A percentile compares a stretch with the other conserved stretches of the same genome.
These are phyloP conservation scores for Metschnikowia chrysomelidarum DNA, from an alignment of 805 yeast species.

Conservation along the genomic window DNA sequence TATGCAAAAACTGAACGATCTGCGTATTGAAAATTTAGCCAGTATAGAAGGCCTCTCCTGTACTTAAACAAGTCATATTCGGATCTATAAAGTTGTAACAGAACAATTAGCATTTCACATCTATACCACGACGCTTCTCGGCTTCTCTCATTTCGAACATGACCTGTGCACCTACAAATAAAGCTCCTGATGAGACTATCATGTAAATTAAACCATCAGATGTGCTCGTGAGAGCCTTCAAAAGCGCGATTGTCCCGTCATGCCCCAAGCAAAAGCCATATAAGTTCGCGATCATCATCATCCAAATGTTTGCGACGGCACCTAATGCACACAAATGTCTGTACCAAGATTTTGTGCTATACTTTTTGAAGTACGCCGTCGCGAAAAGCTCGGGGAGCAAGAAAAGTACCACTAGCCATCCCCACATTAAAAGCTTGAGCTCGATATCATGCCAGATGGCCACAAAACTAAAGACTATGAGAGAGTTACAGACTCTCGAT, in stretches of 20 bases:
- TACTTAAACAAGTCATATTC: too few relatives aligned
- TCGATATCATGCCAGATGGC: constrained; percentile 99
- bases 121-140: constrained; percentile 80
- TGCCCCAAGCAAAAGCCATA: constrained; percentile 93
- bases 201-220: constrained; percentile 64
- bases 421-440: constrained; percentile 85
- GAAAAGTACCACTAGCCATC: constrained; percentile 88
- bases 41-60: too few relatives aligned
- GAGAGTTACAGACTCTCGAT: constrained; percentile 68
- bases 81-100: too few relatives aligned
- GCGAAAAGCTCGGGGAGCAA: constrained; percentile 81
- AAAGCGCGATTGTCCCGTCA: constrained; percentile 71
- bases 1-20: too few relatives aligned
- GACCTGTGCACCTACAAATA: constrained; percentile 84
- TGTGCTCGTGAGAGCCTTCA: constrained; percentile 72
- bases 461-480: constrained; percentile 90
- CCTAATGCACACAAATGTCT: constrained; percentile 84
- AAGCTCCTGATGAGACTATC: constrained; percentile 54
- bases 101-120: constrained; percentile 76
- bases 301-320: constrained; percentile 87
- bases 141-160: constrained; percentile 92
- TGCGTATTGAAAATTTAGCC: too few relatives aligned
- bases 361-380: constrained; percentile 43
- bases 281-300: constrained; percentile 96
- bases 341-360: constrained; percentile 58